Evolutionary conservation across 176 grass and related monocot genomes (phyloP).

Genomic region (Guadua angustifolia): DNA sequence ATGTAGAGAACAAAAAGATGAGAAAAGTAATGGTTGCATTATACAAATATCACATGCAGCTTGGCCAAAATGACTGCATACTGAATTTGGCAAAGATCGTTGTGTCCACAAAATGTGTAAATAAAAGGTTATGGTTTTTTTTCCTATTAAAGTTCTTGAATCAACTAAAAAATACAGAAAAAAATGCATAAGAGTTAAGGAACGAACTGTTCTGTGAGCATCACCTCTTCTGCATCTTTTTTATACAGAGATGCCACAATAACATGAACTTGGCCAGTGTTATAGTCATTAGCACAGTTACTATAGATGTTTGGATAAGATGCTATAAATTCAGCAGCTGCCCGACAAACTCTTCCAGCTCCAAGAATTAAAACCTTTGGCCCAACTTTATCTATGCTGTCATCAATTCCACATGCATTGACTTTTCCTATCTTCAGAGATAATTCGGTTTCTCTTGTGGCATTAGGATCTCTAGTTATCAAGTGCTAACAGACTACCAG

Average conservation of each 20-base stretch:
- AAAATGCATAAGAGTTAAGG: conserved; percentile 3
- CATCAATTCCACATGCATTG: conserved; percentile 47
- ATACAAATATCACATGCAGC: neutral
- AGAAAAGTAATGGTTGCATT: conserved; percentile 11
- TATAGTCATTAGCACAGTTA: conserved; percentile 29
- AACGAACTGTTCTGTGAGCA: neutral
- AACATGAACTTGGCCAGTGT: conserved; percentile 59
- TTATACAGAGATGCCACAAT: conserved; percentile 40
- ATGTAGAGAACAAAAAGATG: conserved; percentile 47
- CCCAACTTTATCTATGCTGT: conserved; percentile 46
- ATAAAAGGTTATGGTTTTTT: neutral
- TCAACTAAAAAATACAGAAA: conserved; percentile 23
- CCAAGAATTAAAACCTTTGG: conserved; percentile 87
- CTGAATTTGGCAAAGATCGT: neutral
- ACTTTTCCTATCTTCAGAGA: conserved; percentile 85
- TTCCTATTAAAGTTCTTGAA: too few species aligned
- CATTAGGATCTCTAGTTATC: conserved; percentile 57
- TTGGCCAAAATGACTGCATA: conserved; percentile 25
- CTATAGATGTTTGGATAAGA: conserved; percentile 41
- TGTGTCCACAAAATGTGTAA: neutral
- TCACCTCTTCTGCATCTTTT: conserved; percentile 58
- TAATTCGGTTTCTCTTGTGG: conserved; percentile 54
- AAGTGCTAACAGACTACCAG: too few species aligned
- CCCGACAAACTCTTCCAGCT: conserved; percentile 86
- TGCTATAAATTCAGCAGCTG: conserved; percentile 83